phyloP scores from a whole-genome alignment of 805 yeast species.

The Aciculoconidium aculeatum region DNA sequence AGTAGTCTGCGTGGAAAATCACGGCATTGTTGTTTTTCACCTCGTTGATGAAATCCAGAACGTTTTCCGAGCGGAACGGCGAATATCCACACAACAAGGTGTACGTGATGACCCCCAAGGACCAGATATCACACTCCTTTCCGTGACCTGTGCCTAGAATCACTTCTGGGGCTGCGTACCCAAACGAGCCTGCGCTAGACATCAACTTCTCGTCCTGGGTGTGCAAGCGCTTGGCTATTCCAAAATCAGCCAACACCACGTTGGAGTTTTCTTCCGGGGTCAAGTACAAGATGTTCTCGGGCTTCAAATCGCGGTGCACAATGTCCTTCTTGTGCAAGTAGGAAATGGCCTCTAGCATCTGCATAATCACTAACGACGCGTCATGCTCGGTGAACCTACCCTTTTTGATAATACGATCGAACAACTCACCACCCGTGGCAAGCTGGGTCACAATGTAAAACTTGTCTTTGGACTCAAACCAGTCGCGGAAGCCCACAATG shows the following conservation, averaged over 20 bases:
- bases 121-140: conserved; percentile 95
- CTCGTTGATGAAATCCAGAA: conserved; percentile 74
- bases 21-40: conserved; percentile 69
- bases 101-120: conserved; percentile 87
- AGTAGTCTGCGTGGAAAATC: conserved; percentile 80
- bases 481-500: conserved; percentile 84
- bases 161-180: conserved; percentile 97
- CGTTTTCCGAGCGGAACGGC: conserved; percentile 83
- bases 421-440: conserved; percentile 94
- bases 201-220: conserved; percentile 55
- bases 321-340: conserved; percentile 74
- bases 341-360: conserved; percentile 69
- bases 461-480: conserved; percentile 91
- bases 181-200: conserved; percentile 85
- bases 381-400: conserved; percentile 88
- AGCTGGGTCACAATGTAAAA: conserved; percentile 90
- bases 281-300: conserved; percentile 82
- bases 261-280: conserved; percentile 50
- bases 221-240: conserved; percentile 78
- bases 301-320: conserved; percentile 92
- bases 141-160: conserved; percentile 81
- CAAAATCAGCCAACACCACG: conserved; percentile 90
- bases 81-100: conserved; percentile 89
- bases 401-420: conserved; percentile 73
- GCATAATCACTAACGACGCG: conserved; percentile 70